A percentile compares a stretch with the other conserved stretches of the same genome.
These are phyloP conservation scores for Solanum hybrid DNA, from an alignment of 305 asterid genomes.

Conservation along the genomic window DNA sequence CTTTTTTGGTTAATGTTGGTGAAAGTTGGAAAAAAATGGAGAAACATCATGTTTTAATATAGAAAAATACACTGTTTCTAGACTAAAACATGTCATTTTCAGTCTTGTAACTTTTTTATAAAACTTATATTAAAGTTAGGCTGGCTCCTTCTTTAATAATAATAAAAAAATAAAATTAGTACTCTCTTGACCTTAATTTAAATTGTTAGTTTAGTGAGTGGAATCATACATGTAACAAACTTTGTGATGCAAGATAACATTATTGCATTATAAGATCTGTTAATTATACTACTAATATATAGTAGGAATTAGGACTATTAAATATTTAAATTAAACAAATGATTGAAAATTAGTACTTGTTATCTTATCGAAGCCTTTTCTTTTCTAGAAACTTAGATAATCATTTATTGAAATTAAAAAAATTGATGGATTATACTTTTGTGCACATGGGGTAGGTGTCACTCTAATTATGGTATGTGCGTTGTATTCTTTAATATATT, in stretches of 20 bases:
- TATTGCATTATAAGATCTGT: background rate
- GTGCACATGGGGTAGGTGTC: conserved; percentile 1
- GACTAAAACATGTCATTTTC: background rate
- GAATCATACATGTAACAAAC: background rate
- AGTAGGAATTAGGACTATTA: background rate
- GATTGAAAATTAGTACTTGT: background rate
- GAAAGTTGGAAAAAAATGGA: background rate
- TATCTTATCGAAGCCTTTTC: background rate
- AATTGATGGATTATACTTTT: background rate
- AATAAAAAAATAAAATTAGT: background rate
- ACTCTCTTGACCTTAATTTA: background rate
- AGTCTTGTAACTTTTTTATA: background rate
- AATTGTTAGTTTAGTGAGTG: background rate
- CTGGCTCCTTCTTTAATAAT: background rate
- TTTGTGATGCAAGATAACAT: background rate
- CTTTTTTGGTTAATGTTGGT: background rate
- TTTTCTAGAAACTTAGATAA: background rate
- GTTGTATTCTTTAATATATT: background rate
- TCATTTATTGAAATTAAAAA: background rate
- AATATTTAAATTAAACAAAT: background rate
- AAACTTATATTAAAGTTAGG: background rate
- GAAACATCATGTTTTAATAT: background rate
- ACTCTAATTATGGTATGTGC: conserved; percentile 1
- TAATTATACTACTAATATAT: background rate
- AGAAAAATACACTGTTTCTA: background rate